Conservation (phyloP, 306 rosid genomes). For the Citrullus colocynthis region DNA sequence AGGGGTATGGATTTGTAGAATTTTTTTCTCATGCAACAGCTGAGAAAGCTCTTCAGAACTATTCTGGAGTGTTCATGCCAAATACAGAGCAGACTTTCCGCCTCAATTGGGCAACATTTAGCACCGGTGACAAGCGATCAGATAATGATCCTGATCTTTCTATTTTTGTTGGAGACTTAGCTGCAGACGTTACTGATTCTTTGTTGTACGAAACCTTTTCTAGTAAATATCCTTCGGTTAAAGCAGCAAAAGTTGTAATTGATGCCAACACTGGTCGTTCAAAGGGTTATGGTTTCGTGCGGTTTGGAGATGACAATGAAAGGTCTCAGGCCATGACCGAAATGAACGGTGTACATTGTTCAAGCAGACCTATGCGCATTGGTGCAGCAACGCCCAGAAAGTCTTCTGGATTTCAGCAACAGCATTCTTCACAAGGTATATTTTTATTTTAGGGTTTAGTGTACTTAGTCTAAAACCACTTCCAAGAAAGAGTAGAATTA, state of each 20-base stretch:
- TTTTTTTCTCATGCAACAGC: slow-evolving; percentile 62
- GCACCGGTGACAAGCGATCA: slow-evolving; percentile 76
- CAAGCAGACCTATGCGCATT: slow-evolving; percentile 91
- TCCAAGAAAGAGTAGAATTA: neutral
- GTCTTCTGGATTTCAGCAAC: slow-evolving; percentile 75
- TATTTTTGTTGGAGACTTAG: slow-evolving; percentile 91
- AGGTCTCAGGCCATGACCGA: slow-evolving; percentile 75
- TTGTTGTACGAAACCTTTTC: slow-evolving; percentile 67
- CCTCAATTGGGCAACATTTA: slow-evolving; percentile 91
- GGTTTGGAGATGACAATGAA: slow-evolving; percentile 88
- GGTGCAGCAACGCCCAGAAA: slow-evolving; percentile 97
- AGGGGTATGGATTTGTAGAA: slow-evolving; percentile 94
- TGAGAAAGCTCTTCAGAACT: slow-evolving; percentile 70
- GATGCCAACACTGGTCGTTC: slow-evolving; percentile 93
- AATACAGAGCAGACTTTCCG: slow-evolving; percentile 81
- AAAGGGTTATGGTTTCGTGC: slow-evolving; percentile 94
- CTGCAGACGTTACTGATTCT: slow-evolving; percentile 83
- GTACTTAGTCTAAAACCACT: neutral
- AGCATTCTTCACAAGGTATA: slow-evolving; percentile 36
- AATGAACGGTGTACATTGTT: slow-evolving; percentile 79
- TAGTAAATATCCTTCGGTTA: slow-evolving; percentile 73
- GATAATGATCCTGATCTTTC: slow-evolving; percentile 87
- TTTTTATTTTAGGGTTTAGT: slow-evolving; percentile 9
- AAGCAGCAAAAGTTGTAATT: slow-evolving; percentile 89
- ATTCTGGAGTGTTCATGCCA: slow-evolving; percentile 62